Evolutionary conservation across 306 rosid genomes (phyloP).

Genomic region (Hippophae rhamnoides): DNA sequence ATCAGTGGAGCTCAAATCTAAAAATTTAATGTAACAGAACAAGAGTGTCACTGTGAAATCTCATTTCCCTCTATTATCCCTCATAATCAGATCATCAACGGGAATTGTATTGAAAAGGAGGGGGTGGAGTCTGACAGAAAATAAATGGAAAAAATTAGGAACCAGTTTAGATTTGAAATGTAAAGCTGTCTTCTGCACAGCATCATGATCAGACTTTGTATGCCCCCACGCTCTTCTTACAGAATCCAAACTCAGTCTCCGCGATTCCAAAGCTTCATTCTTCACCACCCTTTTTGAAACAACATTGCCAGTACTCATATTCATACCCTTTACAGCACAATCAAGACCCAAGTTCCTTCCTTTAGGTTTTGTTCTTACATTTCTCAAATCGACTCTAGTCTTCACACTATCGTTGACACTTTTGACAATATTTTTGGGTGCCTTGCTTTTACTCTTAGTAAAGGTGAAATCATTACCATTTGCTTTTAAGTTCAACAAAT

Average conservation of each 20-base stretch:
- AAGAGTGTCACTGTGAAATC: not conserved
- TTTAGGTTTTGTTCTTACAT: not conserved
- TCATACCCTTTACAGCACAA: conserved; percentile 1
- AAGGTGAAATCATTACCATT: not conserved
- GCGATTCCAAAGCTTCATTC: conserved; percentile 19
- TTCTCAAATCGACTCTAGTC: conserved; percentile 11
- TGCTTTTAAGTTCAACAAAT: conserved; percentile 15
- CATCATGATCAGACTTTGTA: conserved; percentile 2
- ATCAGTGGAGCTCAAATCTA: too few relatives aligned
- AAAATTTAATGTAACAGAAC: too few relatives aligned
- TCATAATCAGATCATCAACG: not conserved
- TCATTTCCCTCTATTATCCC: not conserved
- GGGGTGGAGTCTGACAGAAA: conserved; percentile 1
- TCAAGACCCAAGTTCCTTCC: not conserved
- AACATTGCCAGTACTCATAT: not conserved
- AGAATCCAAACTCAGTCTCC: conserved; percentile 71
- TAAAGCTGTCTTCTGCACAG: conserved; percentile 8
- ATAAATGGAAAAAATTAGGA: conserved; percentile 12
- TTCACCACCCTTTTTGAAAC: not conserved
- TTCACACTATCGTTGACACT: conserved; percentile 9
- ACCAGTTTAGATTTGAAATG: conserved; percentile 23
- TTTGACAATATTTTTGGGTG: not conserved
- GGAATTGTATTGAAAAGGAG: not conserved
- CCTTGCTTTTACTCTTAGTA: not conserved
- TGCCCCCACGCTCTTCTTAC: conserved; percentile 51